A percentile compares a stretch with the other conserved stretches of the same genome.
Evolutionary conservation across 208 protist genomes (phyloP).

Genomic region (Trypanosoma vivax): DNA sequence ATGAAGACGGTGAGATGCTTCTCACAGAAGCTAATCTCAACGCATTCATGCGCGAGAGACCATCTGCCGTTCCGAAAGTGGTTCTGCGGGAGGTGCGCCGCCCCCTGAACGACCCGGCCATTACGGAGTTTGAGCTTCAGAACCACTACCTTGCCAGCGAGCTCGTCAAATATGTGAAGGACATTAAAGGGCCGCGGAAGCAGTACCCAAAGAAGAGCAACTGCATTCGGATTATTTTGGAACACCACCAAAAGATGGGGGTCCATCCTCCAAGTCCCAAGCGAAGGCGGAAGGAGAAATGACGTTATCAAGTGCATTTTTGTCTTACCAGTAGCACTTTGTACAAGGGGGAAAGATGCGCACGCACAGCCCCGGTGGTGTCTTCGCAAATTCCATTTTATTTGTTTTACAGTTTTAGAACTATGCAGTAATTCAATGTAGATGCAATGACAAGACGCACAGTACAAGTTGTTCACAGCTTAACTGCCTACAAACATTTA

Average conservation of each 20-base stretch:
- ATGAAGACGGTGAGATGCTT: slow-evolving; percentile 43
- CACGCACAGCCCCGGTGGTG: too few relatives aligned
- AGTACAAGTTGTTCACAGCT: too few relatives aligned
- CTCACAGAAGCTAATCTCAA: slow-evolving; percentile 75
- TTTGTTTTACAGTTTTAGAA: too few relatives aligned
- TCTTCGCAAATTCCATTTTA: too few relatives aligned
- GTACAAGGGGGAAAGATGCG: too few relatives aligned
- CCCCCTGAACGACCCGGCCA: slow-evolving; percentile 32
- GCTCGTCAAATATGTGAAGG: slow-evolving; percentile 39
- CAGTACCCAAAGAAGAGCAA: slow-evolving; percentile 11
- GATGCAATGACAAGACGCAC: too few relatives aligned
- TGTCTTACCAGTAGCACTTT: too few relatives aligned
- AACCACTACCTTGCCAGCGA: slow-evolving; percentile 75
- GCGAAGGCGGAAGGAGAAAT: not conserved
- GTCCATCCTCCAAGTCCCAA: not conserved
- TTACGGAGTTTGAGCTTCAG: slow-evolving; percentile 71
- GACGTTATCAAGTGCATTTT: too few relatives aligned
- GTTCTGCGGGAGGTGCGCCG: slow-evolving; percentile 50
- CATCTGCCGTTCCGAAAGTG: slow-evolving; percentile 44
- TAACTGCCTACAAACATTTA: too few relatives aligned
- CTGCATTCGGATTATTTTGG: slow-evolving; percentile 15
- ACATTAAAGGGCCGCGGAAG: slow-evolving; percentile 6
- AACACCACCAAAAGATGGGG: slow-evolving; percentile 3
- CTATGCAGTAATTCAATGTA: too few relatives aligned
- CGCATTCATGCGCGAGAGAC: slow-evolving; percentile 50